Evolutionary conservation across 805 yeast species (phyloP).

Genomic region (Kregervanrija fluxuum): DNA sequence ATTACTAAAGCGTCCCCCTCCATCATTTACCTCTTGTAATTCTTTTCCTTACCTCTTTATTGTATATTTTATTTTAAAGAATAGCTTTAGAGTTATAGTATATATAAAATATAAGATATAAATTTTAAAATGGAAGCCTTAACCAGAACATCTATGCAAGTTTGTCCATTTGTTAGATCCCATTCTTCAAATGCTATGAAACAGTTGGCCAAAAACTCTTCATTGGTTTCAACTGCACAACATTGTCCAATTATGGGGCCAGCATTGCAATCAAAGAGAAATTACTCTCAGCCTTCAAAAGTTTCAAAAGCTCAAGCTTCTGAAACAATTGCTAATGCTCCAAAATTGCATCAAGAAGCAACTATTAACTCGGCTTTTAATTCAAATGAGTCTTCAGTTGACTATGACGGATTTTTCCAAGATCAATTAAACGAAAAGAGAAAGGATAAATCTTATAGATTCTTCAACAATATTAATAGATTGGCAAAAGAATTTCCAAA

Average conservation of each 20-base stretch:
- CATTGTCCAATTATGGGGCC: conserved; percentile 90
- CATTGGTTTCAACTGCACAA: conserved; percentile 51
- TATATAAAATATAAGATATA: neutral
- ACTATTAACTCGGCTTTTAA: conserved; percentile 16
- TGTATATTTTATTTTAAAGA: neutral
- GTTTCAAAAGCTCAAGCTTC: conserved; percentile 40
- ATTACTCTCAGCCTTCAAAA: conserved; percentile 41
- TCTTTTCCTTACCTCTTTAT: neutral
- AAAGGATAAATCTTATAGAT: conserved; percentile 86
- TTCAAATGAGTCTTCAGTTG: conserved; percentile 50
- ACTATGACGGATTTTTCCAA: conserved; percentile 64
- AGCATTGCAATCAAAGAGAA: conserved; percentile 45
- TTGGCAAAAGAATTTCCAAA: conserved; percentile 88
- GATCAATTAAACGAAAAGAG: conserved; percentile 68
- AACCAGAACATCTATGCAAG: conserved; percentile 65
- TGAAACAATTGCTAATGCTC: conserved; percentile 24
- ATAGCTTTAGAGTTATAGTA: neutral
- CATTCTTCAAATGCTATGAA: conserved; percentile 55
- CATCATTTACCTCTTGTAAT: neutral
- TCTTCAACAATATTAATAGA: conserved; percentile 94
- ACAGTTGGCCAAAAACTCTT: conserved; percentile 38
- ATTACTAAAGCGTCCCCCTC: no score
- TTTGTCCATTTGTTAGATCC: conserved; percentile 74
- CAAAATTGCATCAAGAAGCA: conserved; percentile 15
- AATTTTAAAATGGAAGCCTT: conserved; percentile 59